A percentile compares a stretch with the other conserved stretches of the same genome.
phyloP scores from a whole-genome alignment of 768 basidiomycete genomes.

The Naganishia vaughanmartiniae region DNA sequence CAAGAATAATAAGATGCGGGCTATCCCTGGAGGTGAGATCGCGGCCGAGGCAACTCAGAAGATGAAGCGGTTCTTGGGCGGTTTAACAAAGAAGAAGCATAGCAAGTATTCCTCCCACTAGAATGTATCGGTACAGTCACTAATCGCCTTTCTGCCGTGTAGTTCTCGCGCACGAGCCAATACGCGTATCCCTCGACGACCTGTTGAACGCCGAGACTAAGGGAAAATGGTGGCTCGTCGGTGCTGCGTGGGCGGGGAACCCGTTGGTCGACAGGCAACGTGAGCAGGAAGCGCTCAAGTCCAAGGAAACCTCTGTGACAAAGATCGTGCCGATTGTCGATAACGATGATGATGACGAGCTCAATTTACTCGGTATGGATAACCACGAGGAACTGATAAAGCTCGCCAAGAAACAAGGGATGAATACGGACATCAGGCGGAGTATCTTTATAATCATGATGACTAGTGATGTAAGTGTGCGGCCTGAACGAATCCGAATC shows the following conservation, averaged over 20 bases:
- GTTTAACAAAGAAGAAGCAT: constrained; percentile 67
- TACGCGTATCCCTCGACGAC: constrained; percentile 81
- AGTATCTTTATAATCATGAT: constrained; percentile 90
- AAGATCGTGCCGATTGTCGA: constrained; percentile 48
- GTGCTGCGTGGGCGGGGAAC: constrained; percentile 91
- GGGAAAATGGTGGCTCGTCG: constrained; percentile 99
- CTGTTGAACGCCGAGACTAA: constrained; percentile 75
- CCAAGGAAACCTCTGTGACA: constrained; percentile 35
- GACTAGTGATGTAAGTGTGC: constrained; percentile 77
- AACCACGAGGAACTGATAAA: constrained; percentile 59
- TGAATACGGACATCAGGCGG: constrained; percentile 94
- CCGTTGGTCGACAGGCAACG: constrained; percentile 68
- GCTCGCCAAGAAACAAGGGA: constrained; percentile 90
- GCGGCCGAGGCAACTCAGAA: constrained; percentile 75
- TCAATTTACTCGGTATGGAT: constrained; percentile 32
- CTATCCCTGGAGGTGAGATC: constrained; percentile 60
- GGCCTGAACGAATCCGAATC: background rate
- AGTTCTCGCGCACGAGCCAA: constrained; percentile 80
- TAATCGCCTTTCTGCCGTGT: constrained; percentile 19
- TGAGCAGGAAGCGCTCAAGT: constrained; percentile 35
- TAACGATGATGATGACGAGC: constrained; percentile 29
- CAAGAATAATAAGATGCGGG: constrained; percentile 79
- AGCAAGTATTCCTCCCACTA: constrained; percentile 55
- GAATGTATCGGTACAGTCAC: background rate
- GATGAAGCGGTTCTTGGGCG: constrained; percentile 81